These are phyloP conservation scores for Herpetomonas muscarum DNA, from an alignment of 208 protist genomes.

Conservation along the genomic window DNA sequence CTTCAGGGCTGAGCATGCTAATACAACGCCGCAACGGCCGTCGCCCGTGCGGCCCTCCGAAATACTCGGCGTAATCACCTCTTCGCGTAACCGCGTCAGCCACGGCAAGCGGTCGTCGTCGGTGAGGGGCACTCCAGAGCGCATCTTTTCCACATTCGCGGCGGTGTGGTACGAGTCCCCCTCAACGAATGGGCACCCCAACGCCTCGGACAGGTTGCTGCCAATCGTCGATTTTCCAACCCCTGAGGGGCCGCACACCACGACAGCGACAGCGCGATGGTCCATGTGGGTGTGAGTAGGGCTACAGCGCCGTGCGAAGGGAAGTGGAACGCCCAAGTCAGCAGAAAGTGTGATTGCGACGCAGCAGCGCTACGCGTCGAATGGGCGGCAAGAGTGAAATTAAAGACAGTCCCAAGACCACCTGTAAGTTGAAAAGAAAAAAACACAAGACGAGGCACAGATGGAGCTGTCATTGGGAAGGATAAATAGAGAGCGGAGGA, in stretches of 20 bases:
- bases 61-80: slow-evolving; percentile 28
- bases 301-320: neutral
- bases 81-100: slow-evolving; percentile 36
- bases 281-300: neutral
- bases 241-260: slow-evolving; percentile 71
- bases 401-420: no score
- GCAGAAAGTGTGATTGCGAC: no score
- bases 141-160: slow-evolving; percentile 64
- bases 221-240: slow-evolving; percentile 78
- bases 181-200: slow-evolving; percentile 52
- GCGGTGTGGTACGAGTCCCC: slow-evolving; percentile 69
- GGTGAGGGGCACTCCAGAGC: slow-evolving; percentile 46
- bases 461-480: no score
- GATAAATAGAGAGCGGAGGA: no score
- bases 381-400: no score
- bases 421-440: no score
- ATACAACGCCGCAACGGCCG: slow-evolving; percentile 23
- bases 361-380: no score
- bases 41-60: slow-evolving; percentile 1
- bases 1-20: slow-evolving; percentile 67
- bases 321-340: no score
- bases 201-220: slow-evolving; percentile 24
- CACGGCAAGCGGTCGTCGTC: slow-evolving; percentile 77
- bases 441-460: no score
- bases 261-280: slow-evolving; percentile 20